A percentile compares a stretch with the other conserved stretches of the same genome.
These are phyloP conservation scores for Zasmidium citrigriseum DNA, from an alignment of 2,329 filamentous ascomycete genomes.

Conservation along the genomic window DNA sequence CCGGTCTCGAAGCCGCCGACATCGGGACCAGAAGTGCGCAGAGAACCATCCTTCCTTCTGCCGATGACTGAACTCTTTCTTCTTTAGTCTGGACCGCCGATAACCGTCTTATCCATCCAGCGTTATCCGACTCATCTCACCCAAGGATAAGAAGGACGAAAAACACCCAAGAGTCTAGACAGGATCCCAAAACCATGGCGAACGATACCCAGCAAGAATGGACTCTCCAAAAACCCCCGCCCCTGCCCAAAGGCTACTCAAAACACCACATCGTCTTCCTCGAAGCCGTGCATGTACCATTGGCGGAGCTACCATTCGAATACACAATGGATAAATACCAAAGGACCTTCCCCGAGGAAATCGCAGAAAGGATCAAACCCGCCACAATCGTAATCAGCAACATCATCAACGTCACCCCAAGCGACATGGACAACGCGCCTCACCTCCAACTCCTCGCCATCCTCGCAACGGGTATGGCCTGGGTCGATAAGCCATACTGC, in stretches of 20 bases:
- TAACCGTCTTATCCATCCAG: neutral
- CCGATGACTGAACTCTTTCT: neutral
- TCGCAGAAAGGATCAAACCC: conserved; percentile 21
- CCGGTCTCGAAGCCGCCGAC: neutral
- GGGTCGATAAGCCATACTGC: conserved; percentile 25
- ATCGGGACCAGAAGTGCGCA: neutral
- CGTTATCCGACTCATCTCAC: neutral
- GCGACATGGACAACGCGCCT: conserved; percentile 23
- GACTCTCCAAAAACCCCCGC: conserved; percentile 16
- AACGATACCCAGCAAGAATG: conserved; percentile 1
- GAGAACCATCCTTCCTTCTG: neutral
- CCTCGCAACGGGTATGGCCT: conserved; percentile 24
- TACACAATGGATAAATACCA: conserved; percentile 21
- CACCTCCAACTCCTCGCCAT: conserved; percentile 21
- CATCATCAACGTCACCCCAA: conserved; percentile 19
- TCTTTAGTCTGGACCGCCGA: neutral
- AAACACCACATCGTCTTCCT: conserved; percentile 26
- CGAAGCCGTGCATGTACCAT: conserved; percentile 20
- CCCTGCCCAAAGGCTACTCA: conserved; percentile 18
- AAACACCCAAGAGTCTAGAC: too few relatives aligned
- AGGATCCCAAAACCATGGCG: neutral
- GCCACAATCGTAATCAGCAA: conserved; percentile 25
- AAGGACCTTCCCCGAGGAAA: conserved; percentile 33
- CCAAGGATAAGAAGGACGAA: too few relatives aligned
- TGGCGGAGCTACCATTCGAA: conserved; percentile 17